Percentiles rank a stretch among this genome's conserved stretches.
Conservation (phyloP, 1,139 yeast genomes). For the Geotrichum histeridarum region DNA sequence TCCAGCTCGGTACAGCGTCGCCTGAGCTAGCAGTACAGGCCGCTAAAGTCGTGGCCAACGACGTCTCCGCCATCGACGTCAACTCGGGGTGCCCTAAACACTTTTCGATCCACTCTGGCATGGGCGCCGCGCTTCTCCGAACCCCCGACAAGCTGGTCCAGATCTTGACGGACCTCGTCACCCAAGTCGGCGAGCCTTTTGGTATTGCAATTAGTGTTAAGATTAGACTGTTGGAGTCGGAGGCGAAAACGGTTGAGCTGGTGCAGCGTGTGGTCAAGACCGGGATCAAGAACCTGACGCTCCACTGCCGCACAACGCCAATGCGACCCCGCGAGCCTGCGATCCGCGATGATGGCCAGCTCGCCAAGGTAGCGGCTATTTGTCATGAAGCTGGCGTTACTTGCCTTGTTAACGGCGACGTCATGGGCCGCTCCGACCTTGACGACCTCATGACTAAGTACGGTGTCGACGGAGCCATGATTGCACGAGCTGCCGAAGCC, state of each 20-base stretch:
- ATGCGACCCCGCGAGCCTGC: slow-evolving; percentile 90
- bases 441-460: slow-evolving; percentile 47
- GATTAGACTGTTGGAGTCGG: slow-evolving; percentile 65
- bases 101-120: slow-evolving; percentile 74
- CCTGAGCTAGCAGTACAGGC: slow-evolving; percentile 85
- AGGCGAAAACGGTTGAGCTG: slow-evolving; percentile 56
- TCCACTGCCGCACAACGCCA: slow-evolving; percentile 82
- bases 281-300: slow-evolving; percentile 77
- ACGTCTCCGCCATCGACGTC: slow-evolving; percentile 88
- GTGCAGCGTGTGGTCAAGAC: slow-evolving; percentile 65
- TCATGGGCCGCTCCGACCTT: slow-evolving; percentile 54
- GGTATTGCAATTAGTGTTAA: slow-evolving; percentile 83
- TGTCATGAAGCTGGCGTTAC: slow-evolving; percentile 63
- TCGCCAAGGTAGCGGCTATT: slow-evolving; percentile 56
- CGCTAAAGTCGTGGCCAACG: slow-evolving; percentile 69
- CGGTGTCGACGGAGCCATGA: slow-evolving; percentile 77
- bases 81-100: slow-evolving; percentile 87
- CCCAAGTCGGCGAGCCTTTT: slow-evolving; percentile 71
- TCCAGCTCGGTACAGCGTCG: slow-evolving; percentile 85
- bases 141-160: slow-evolving; percentile 74
- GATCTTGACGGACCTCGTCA: slow-evolving; percentile 63
- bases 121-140: slow-evolving; percentile 89
- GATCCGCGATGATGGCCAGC: slow-evolving; percentile 46
- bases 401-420: slow-evolving; percentile 76
- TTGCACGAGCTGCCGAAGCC: slow-evolving; percentile 83